These are phyloP conservation scores for Fraxinus cuspidata DNA, from an alignment of 257 asterid genomes.

Conservation along the genomic window DNA sequence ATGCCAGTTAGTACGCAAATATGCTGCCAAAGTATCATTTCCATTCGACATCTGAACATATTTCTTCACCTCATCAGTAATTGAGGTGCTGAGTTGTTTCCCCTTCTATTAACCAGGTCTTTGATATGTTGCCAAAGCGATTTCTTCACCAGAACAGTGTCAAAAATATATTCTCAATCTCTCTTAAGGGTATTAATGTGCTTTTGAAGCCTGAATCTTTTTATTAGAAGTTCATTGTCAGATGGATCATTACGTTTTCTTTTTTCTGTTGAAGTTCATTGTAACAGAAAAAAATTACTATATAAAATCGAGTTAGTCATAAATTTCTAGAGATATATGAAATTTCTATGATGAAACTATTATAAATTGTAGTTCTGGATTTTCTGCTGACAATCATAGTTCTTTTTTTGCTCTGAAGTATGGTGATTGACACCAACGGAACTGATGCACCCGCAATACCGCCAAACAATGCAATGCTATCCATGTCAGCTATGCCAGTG, in stretches of 20 bases:
- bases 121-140: background rate
- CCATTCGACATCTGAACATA: background rate
- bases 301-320: no score
- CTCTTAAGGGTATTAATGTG: background rate
- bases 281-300: no score
- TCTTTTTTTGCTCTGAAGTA: slow-evolving; percentile 38
- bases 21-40: no score
- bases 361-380: background rate
- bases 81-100: background rate
- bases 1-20: background rate
- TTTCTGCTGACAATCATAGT: slow-evolving; percentile 8
- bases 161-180: background rate
- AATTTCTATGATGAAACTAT: background rate
- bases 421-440: slow-evolving; percentile 59
- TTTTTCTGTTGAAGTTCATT: background rate
- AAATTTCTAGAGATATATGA: background rate
- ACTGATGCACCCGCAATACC: slow-evolving; percentile 62
- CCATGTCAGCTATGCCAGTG: slow-evolving; percentile 76
- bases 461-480: slow-evolving; percentile 63
- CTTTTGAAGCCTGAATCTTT: background rate
- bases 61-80: background rate
- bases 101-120: background rate
- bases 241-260: background rate
- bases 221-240: background rate
- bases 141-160: background rate